A percentile compares a stretch with the other conserved stretches of the same genome.
These are phyloP conservation scores for Boletus speciosus DNA, from an alignment of 768 basidiomycete species.

Conservation along the genomic window DNA sequence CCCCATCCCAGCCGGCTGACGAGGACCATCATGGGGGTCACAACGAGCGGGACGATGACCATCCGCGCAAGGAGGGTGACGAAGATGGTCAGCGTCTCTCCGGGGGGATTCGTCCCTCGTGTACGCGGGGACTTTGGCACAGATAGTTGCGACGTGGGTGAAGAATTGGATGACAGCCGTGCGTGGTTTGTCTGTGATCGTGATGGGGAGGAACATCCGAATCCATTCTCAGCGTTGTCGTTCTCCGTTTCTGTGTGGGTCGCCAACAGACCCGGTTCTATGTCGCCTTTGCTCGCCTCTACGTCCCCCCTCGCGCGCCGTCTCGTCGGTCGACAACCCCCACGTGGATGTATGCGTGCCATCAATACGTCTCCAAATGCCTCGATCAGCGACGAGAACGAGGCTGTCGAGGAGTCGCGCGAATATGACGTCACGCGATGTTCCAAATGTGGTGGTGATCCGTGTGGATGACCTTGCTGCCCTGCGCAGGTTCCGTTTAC, in stretches of 20 bases:
- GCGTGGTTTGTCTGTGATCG: neutral
- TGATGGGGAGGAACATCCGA: neutral
- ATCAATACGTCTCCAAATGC: constrained; percentile 17
- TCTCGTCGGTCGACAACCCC: neutral
- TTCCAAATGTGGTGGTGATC: neutral
- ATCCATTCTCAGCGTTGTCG: neutral
- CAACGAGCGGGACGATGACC: constrained; percentile 75
- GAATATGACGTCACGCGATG: neutral
- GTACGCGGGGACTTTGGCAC: neutral
- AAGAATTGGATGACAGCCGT: neutral
- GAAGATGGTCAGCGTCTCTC: constrained; percentile 81
- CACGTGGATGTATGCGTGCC: constrained; percentile 2
- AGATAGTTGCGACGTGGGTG: neutral
- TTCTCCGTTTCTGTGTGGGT: constrained; percentile 2
- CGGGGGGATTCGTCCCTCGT: constrained; percentile 34
- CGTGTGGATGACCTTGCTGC: neutral
- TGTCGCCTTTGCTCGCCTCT: neutral
- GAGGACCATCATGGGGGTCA: constrained; percentile 73
- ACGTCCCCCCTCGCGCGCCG: neutral
- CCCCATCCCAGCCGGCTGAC: constrained; percentile 48
- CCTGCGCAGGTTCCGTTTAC: neutral
- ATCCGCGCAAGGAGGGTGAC: constrained; percentile 82
- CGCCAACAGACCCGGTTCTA: constrained; percentile 6
- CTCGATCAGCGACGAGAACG: constrained; percentile 20
- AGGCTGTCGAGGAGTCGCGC: constrained; percentile 14